Base-by-base conservation (phyloP, 164 flowering plant genomes). In the Macadamia integrifolia region DNA sequence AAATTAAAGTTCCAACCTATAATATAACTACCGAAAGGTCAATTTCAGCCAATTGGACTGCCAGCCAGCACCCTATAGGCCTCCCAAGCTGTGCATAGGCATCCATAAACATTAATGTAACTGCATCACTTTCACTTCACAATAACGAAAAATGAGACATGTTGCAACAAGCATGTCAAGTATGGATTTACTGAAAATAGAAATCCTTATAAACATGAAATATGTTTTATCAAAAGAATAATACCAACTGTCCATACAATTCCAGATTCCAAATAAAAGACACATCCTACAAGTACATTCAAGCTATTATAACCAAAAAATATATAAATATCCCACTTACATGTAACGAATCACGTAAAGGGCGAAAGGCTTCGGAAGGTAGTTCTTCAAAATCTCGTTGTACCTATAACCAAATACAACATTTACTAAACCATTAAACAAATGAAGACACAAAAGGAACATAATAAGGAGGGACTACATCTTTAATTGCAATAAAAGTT, bases 321-420 rank as follows among this genome's bases (percentile, higher is more conserved):
- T 29, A n/a, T 44, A 52, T 32, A 46, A 64, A 43, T 8, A n/a
- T 58, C 65, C 32, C 48, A 63, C 88, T 86, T 76, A 95, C 99
- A 78, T 82, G 91, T 70, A 95, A 69, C 17, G 99, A 95, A 79
- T 85, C 96, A n/a, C 94, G 88, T 68, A 95, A 77, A 18, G 91
- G 91, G 30, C 91, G 86, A 79, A 95, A 89, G 42, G 99, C 98
- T 80, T 85, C 95, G 62, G 98, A 84, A 73, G 99, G 99, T 14
- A 95, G 76, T 75, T 95, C 99, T 76, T 95, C 99, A 80, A 91
- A 87, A 79, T 95, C 99, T 58, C 97, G 81, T 78, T 92, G 97
- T 49, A 95, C 98, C 99, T 95, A 66, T 29, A 17, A 73, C 57
- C 49, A 71, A n/a, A 65, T 23, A 64, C 44, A 73, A 46, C 62